These are phyloP conservation scores for Rhododendron simsii DNA, from an alignment of 148 eudicot genomes.

Conservation along the genomic window DNA sequence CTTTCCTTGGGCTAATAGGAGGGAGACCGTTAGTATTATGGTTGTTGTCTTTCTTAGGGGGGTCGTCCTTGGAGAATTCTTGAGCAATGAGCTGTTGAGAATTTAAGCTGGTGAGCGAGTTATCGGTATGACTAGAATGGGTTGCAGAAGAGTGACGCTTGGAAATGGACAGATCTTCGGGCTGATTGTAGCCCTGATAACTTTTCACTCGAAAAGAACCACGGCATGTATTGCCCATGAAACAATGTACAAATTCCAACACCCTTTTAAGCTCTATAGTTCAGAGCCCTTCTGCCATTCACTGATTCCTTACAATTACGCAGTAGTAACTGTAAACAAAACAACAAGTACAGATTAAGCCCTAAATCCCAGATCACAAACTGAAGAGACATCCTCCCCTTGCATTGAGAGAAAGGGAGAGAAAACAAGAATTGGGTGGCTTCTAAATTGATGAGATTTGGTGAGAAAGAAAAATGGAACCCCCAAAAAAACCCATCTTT, in stretches of 20 bases:
- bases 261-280: conserved; percentile 8
- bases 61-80: conserved; percentile 40
- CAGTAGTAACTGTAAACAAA: not conserved
- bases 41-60: conserved; percentile 23
- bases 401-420: not conserved
- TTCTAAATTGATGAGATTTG: not conserved
- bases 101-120: conserved; percentile 42
- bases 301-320: conserved; percentile 22
- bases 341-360: not conserved
- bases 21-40: conserved; percentile 17
- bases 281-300: conserved; percentile 25
- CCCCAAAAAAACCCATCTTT: not conserved
- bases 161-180: conserved; percentile 50
- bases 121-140: conserved; percentile 24
- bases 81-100: conserved; percentile 45
- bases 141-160: conserved; percentile 22
- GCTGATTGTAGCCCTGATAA: conserved; percentile 50
- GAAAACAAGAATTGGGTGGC: not conserved
- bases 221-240: conserved; percentile 95
- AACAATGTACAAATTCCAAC: conserved; percentile 37
- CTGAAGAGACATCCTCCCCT: not conserved
- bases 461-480: not conserved
- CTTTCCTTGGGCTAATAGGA: conserved; percentile 27
- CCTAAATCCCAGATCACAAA: not conserved
- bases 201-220: conserved; percentile 60